Base-by-base conservation (phyloP, 2,329 filamentous ascomycete genomes). In the Pseudogymnoascus sp. region DNA sequence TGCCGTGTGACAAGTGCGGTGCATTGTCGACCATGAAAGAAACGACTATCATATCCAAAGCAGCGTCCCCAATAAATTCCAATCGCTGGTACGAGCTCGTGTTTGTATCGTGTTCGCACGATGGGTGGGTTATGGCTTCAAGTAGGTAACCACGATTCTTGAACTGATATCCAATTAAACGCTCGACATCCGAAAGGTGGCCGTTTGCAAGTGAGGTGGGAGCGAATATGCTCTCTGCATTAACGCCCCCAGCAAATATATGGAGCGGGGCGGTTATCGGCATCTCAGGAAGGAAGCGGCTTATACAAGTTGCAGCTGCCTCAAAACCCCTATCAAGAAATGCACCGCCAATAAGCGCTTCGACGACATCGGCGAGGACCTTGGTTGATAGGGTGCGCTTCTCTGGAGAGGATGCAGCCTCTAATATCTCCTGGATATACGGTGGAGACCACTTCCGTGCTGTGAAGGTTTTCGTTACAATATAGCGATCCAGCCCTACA, bases 11-110 rank as follows among this genome's bases (percentile, higher is more conserved):
- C 10, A 84, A 74, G 2, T 79, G 71, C 60, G 83, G 78, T 0
- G 75, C 64, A 0, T 85, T 71, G 0, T 77, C 76, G 1, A 72
- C 67, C 5, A 93, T 76, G n/a, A 76, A 79, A 0, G 77, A 78
- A 7, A 90, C 85, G 60, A 97, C 78, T 63, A 96, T 78, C 68
- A 86, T 83, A 74, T 97, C 93, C 0, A 97, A 83, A 2, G 97
- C 79, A 0, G 91, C 84, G 69, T 97, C 93, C 0, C 93, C 93
- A 0, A 97, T 78, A 70, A 95, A 96, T 71, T 97, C 93, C 0
- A 97, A 82, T 0, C 92, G 84, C 68, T 97, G 89, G 11, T 85
- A 81, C 21, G 76, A 79, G 2, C 78, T 78, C 4, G 81, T 77
- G 15, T 76, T 74, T 31, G 78, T 78, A 61, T 79, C 81, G 4